Conservation (phyloP, 805 yeast species). For the Starmera amethionina region DNA sequence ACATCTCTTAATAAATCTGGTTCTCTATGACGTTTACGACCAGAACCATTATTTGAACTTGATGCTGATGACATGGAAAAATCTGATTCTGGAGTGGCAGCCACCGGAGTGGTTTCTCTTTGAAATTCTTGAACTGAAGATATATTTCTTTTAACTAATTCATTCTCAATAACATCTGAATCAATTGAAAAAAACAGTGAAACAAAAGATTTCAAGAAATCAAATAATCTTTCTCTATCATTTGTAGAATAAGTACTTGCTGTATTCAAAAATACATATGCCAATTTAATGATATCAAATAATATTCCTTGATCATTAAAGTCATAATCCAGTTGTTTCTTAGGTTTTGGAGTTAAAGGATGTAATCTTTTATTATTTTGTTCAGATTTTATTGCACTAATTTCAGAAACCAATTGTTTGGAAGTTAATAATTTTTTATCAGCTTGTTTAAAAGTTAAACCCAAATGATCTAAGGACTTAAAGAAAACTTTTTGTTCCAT, state of each 20-base stretch:
- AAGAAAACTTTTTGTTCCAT: slow-evolving; percentile 91
- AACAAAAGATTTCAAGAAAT: slow-evolving; percentile 61
- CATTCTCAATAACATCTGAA: slow-evolving; percentile 34
- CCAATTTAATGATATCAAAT: slow-evolving; percentile 61
- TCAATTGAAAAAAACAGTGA: slow-evolving; percentile 62
- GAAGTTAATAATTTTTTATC: slow-evolving; percentile 89
- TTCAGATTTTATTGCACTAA: slow-evolving; percentile 86
- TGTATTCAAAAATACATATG: slow-evolving; percentile 55
- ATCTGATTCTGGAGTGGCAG: slow-evolving; percentile 3
- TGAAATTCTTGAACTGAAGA: neutral
- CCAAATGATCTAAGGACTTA: slow-evolving; percentile 91
- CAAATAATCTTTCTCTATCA: slow-evolving; percentile 70
- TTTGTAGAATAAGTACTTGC: slow-evolving; percentile 67
- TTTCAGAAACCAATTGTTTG: slow-evolving; percentile 83
- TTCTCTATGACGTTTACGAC: slow-evolving; percentile 32
- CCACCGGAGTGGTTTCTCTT: slow-evolving; percentile 13
- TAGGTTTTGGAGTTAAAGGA: slow-evolving; percentile 83
- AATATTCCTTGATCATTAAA: slow-evolving; percentile 62
- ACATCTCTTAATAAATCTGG: slow-evolving; percentile 52
- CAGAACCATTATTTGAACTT: slow-evolving; percentile 4
- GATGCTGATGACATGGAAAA: slow-evolving; percentile 6
- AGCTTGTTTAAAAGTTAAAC: slow-evolving; percentile 92
- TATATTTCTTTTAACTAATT: slow-evolving; percentile 19
- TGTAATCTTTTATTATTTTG: slow-evolving; percentile 79
- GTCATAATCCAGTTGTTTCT: slow-evolving; percentile 53